Evolutionary conservation across 2,329 filamentous ascomycete species (phyloP), one percentile per base, ranked within the genome.

Genomic region (Epichloe aotearoae): DNA sequence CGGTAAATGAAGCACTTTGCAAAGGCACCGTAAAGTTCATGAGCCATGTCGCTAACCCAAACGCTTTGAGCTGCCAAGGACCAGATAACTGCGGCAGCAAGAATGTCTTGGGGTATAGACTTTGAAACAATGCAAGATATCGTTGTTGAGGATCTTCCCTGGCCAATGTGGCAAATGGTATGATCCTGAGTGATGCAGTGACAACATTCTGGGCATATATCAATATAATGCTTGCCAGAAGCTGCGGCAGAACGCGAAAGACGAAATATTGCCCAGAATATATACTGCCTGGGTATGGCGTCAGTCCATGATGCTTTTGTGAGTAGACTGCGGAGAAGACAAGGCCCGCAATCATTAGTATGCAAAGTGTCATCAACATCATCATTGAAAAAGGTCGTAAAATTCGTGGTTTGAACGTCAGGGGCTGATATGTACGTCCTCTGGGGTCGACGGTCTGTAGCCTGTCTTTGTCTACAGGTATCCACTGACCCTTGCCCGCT

Each of bases 221-320:
- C 44, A 93, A 73, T 37, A 95, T 69, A 12, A 83, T 57, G 19
- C 81, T 80, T 0, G 83, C 87, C 14, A 94, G 62, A 0, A 95
- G 70, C 51, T 89, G 88, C 2, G 91, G 90, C 1, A 96, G 69
- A 56, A 95, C 87, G 54, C 88, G 79, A 64, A 95, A 93, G 45
- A 94, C 67, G 64, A 96, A 95, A 66, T 94, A 95, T 56, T 82
- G 76, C 8, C 75, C 75, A 47, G 83, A 84, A 54, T 86, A 84
- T 52, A 88, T 83, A 33, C 69, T 73, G 44, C 75, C 75, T 36
- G 71, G 69, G 63, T 90, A 95, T 3, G 74, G 67, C 61, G 78
- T 81, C 12, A 96, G 69, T 1, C 88, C 88, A 10, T 73, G 65
- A 55, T 83, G 73, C 5, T 68, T 64, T 38, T 73, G 66, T 11